A percentile compares a stretch with the other conserved stretches of the same genome.
Conservation (phyloP, 805 yeast genomes). For the Yarrowia hollandica region DNA sequence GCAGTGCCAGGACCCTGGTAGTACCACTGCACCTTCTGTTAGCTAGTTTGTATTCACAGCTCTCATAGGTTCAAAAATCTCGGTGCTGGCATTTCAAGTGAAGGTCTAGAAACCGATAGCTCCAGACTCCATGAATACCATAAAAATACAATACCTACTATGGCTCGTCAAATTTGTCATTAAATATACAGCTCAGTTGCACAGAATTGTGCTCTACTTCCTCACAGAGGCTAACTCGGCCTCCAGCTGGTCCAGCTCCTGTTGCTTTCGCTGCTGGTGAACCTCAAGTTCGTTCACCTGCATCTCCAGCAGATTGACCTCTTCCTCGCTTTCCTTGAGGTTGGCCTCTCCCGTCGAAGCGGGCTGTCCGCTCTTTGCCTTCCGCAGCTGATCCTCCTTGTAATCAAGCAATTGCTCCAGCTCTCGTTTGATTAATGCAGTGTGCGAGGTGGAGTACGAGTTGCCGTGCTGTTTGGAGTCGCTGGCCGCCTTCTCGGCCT, state of each 20-base stretch:
- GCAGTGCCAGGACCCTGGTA: too few relatives aligned
- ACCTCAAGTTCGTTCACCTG: constrained; percentile 75
- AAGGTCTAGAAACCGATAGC: too few relatives aligned
- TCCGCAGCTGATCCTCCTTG: constrained; percentile 60
- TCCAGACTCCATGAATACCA: background rate
- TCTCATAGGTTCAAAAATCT: too few relatives aligned
- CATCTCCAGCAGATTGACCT: constrained; percentile 66
- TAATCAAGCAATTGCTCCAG: constrained; percentile 78
- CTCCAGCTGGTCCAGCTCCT: constrained; percentile 54
- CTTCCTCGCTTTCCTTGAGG: constrained; percentile 46
- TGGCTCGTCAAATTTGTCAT: constrained; percentile 22
- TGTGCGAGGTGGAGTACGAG: constrained; percentile 40
- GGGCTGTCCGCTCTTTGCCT: constrained; percentile 41
- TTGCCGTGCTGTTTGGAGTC: constrained; percentile 41
- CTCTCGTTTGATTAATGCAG: constrained; percentile 55
- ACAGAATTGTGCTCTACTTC: background rate
- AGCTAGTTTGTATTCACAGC: too few relatives aligned
- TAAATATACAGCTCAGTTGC: constrained; percentile 23
- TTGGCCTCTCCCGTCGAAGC: constrained; percentile 29
- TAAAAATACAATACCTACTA: background rate
- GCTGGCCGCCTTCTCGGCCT: constrained; percentile 54
- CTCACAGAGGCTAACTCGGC: constrained; percentile 12
- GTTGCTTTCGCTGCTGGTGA: constrained; percentile 60
- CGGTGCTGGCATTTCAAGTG: too few relatives aligned
- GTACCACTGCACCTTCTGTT: too few relatives aligned